Evolutionary conservation across 352 stramenopile genomes (phyloP), one percentile per base, ranked within the genome.

Genomic region (Phytophthora agathidicida): DNA sequence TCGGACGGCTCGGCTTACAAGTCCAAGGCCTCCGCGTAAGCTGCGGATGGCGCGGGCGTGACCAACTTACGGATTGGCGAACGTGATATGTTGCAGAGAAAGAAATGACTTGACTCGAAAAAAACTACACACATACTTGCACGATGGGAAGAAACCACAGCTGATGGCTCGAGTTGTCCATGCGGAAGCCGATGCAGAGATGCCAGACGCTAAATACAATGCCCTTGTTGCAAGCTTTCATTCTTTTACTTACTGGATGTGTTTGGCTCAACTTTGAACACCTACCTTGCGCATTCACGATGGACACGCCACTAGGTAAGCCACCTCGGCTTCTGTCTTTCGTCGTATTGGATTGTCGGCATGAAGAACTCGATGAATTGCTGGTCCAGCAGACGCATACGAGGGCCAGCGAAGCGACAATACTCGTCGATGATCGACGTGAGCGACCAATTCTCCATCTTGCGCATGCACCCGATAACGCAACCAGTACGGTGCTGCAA

Each of bases 301-400:
- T n/a, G n/a, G 31, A 50, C 28, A 35, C 10, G 30, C 3, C 8
- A 30, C 41, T 53, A 59, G 6, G 44, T 61, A 42, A 93, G 82
- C 84, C 84, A 93, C 20, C 75, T 71, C 4, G 84, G 84, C 17
- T 86, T 91, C 64, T 93, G 80, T 8, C 80, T 73, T 57, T 91
- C 80, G 53, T 93, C 80, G 69, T 93, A 93, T 20, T 86, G 68
- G 60, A 91, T 90, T 5, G 68, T 80, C 16, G 83, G 79, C 27
- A 73, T 88, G 54, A 94, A 94, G 60, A 93, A 94, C 78, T 94
- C 88, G 68, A 96, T 96, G 42, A 96, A 94, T 53, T 94, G 85
- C 59, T 96, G 85, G 51, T 96, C 84, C 16, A 93, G 67, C 11
- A 96, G 68, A 14, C 88, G 86, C 78, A 93, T 91, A 46, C 88